Evolutionary conservation across 371 early-diverging fungal genomes (phyloP).

Genomic region (Sporodiniella umbellata): DNA sequence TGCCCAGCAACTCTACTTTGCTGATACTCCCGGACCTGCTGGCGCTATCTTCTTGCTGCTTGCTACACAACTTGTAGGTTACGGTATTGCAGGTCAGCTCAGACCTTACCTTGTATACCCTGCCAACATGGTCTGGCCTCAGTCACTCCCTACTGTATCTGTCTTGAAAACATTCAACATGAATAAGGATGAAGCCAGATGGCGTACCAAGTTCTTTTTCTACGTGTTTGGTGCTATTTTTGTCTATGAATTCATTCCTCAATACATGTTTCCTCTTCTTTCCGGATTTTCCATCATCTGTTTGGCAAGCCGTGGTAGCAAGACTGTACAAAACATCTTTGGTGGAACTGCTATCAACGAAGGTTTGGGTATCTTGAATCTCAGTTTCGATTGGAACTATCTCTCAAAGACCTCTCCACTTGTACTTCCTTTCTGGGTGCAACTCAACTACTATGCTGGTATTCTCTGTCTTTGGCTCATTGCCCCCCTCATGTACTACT

Average conservation of each 20-base stretch:
- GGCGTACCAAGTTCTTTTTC: conserved; percentile 58
- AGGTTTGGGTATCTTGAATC: conserved; percentile 46
- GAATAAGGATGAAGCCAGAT: conserved; percentile 54
- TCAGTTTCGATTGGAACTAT: conserved; percentile 53
- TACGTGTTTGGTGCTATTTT: conserved; percentile 35
- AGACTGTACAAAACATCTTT: conserved; percentile 52
- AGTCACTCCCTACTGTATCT: conserved; percentile 70
- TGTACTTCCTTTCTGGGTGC: conserved; percentile 64
- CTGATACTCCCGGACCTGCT: conserved; percentile 35
- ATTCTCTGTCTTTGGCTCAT: conserved; percentile 36
- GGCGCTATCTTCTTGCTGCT: conserved; percentile 52
- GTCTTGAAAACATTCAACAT: conserved; percentile 72
- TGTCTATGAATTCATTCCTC: conserved; percentile 46
- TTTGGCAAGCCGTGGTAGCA: conserved; percentile 33
- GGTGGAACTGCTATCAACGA: conserved; percentile 45
- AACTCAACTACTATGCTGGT: conserved; percentile 38
- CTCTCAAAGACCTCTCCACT: conserved; percentile 54
- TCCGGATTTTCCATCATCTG: conserved; percentile 53
- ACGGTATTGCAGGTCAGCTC: conserved; percentile 78
- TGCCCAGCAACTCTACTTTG: conserved; percentile 53
- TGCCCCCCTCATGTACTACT: conserved; percentile 35
- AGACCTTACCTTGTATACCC: conserved; percentile 81
- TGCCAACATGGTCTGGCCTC: conserved; percentile 86
- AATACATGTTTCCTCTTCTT: conserved; percentile 44
- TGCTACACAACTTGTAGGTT: conserved; percentile 76